Percentiles rank a stretch among this genome's conserved stretches.
phyloP scores from a whole-genome alignment of 257 asterid genomes.

The Haberlea rhodopensis region DNA sequence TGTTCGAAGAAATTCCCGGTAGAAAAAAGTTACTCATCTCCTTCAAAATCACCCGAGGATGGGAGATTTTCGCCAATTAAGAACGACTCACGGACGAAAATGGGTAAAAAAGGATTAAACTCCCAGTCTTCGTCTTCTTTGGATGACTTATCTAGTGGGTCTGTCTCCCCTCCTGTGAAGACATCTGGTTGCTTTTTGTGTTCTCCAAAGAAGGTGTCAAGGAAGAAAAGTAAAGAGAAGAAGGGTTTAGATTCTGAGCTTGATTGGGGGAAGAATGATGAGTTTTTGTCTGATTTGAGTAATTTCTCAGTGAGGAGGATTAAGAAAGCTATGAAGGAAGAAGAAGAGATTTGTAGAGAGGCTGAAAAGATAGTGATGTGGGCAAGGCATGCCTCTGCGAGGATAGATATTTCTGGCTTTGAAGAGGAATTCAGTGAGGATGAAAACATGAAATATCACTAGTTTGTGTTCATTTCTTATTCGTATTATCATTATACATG shows the following conservation, averaged over 20 bases:
- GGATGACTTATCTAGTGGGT: conserved; percentile 37
- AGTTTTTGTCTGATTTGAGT: conserved; percentile 55
- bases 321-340: conserved; percentile 67
- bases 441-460: conserved; percentile 35
- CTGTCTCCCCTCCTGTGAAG: conserved; percentile 65
- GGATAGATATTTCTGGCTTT: conserved; percentile 55
- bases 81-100: conserved; percentile 35
- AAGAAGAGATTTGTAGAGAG: conserved; percentile 67
- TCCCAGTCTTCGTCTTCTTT: conserved; percentile 34
- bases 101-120: conserved; percentile 18
- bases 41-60: conserved; percentile 28
- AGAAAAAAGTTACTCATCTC: conserved; percentile 18
- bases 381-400: conserved; percentile 83
- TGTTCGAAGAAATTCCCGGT: conserved; percentile 37
- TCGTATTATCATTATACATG: no score
- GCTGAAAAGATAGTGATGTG: conserved; percentile 84
- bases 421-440: conserved; percentile 52
- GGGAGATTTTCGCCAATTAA: conserved; percentile 30
- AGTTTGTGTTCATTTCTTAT: neutral
- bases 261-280: conserved; percentile 49
- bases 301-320: conserved; percentile 43
- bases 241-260: conserved; percentile 33
- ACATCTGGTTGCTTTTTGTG: conserved; percentile 76
- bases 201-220: conserved; percentile 54
- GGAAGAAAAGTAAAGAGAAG: conserved; percentile 46